Base-by-base conservation (phyloP, 192 early-diverging fungal genomes). In the Jimgerdemannia flammicorona region DNA sequence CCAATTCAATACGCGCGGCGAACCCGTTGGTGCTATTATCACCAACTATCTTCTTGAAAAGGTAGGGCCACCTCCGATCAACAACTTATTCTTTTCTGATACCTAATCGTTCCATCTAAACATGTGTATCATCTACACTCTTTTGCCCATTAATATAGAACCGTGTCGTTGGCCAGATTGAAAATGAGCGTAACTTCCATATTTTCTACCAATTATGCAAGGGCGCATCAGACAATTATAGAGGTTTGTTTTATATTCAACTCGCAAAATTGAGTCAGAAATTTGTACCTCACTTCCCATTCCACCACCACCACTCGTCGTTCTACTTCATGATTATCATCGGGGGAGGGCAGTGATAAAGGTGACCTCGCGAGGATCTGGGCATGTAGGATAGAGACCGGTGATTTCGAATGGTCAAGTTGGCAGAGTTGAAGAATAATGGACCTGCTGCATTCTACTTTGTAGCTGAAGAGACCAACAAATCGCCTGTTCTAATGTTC, bases 31-130 rank as follows among this genome's bases (percentile, higher is more conserved):
- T 67, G 98, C 97, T 39, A 91, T 96, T 72, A 98, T 99, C 75
- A 97, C 96, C 70, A 99, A 99, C 84, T 99, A 98, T 78, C 83
- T 99, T 73, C 87, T 99, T 10, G 97, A 99, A 81, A 98, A 98
- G 91, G 92, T 92, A 77, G 66, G 49, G 14, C 14, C 14, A 2
- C 49, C 8, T 10, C 14, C 42, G 49, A 20, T 19, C 65, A 64
- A 29, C 29, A 29, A 18, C 49, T 66, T 11, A 72, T 69, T 42
- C 17, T 69, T 65, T 29, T 4, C 63, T 76, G 4, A 74, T 63
- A 64, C 4, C 54, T 7, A 39, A 18, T 69, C 11, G 19, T 4
- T 54, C 7, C 64, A 63, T 11, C 6, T 20, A 17, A 69, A 41
- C 9, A 3, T 29, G 8, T 40, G 40, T 43, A 3, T 59, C n/a